A percentile compares a stretch with the other conserved stretches of the same genome.
phyloP scores from a whole-genome alignment of 1,139 yeast genomes.

The Suhomyces coccinellae region DNA sequence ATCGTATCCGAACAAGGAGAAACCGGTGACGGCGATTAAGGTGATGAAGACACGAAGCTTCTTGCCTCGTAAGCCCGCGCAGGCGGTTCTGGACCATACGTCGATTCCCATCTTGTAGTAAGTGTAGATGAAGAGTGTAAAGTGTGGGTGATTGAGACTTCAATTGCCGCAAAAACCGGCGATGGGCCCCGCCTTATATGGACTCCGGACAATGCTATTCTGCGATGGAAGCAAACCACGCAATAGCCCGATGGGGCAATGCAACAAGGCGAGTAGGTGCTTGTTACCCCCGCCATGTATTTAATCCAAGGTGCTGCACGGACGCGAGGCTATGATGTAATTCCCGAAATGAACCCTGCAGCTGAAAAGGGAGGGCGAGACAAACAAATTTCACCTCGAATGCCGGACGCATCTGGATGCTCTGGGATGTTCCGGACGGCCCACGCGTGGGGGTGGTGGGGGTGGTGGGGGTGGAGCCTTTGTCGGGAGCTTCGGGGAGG shows the following conservation, averaged over 20 bases:
- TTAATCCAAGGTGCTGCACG: constrained; percentile 1
- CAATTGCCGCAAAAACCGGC: not conserved
- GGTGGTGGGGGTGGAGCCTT: too few relatives aligned
- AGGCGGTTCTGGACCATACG: constrained; percentile 33
- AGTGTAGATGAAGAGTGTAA: not conserved
- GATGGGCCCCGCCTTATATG: not conserved
- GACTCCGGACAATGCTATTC: not conserved
- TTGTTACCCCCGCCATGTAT: constrained; percentile 1
- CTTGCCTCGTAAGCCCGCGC: constrained; percentile 52
- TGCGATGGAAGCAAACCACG: not conserved
- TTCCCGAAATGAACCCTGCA: not conserved
- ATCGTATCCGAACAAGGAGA: constrained; percentile 72
- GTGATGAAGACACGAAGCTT: constrained; percentile 49
- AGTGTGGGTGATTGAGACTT: not conserved
- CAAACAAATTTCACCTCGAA: not conserved
- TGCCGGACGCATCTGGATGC: too few relatives aligned
- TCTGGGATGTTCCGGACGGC: not conserved
- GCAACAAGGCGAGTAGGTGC: not conserved
- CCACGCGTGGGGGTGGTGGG: too few relatives aligned
- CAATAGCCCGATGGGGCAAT: not conserved
- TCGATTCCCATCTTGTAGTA: constrained; percentile 9
- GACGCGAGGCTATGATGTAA: constrained; percentile 1
- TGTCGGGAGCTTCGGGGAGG: too few relatives aligned
- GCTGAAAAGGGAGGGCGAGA: not conserved
- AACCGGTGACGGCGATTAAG: constrained; percentile 60